These are phyloP conservation scores for Cyclotella baltica DNA, from an alignment of 108 stramenopile genomes.

Conservation along the genomic window DNA sequence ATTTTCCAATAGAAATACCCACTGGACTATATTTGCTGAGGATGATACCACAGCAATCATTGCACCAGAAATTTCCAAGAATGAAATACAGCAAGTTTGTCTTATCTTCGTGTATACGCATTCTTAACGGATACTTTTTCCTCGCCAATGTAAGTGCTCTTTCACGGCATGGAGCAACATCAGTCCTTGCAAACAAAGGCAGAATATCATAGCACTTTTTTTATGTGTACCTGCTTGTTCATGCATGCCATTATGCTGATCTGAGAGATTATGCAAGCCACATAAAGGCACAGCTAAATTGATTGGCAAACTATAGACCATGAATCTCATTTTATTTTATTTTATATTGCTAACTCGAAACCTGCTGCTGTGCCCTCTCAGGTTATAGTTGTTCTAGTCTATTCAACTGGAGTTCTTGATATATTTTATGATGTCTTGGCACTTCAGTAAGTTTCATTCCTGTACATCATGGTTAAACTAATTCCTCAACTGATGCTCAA, in stretches of 20 bases:
- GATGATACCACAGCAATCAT: neutral
- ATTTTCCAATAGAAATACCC: neutral
- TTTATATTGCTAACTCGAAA: neutral
- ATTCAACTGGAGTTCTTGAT: too few relatives aligned
- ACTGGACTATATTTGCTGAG: neutral
- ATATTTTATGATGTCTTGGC: too few relatives aligned
- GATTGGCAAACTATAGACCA: too few relatives aligned
- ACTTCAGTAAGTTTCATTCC: too few relatives aligned
- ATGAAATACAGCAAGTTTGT: constrained; percentile 3
- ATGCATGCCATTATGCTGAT: too few relatives aligned
- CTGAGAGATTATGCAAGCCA: too few relatives aligned
- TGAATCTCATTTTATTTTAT: too few relatives aligned
- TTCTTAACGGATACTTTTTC: neutral
- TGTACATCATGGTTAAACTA: neutral
- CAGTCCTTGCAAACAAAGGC: neutral
- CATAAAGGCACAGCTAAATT: too few relatives aligned
- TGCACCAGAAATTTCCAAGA: neutral
- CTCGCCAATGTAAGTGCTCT: too few relatives aligned
- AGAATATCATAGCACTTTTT: neutral
- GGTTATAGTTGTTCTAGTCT: too few relatives aligned
- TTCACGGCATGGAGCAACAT: neutral
- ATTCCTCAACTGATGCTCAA: neutral
- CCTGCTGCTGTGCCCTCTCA: too few relatives aligned
- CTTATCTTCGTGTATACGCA: neutral
- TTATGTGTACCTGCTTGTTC: too few relatives aligned